A percentile compares a stretch with the other conserved stretches of the same genome.
Conservation (phyloP, 1,284 basidiomycete species). For the Megacollybia platyphylla region DNA sequence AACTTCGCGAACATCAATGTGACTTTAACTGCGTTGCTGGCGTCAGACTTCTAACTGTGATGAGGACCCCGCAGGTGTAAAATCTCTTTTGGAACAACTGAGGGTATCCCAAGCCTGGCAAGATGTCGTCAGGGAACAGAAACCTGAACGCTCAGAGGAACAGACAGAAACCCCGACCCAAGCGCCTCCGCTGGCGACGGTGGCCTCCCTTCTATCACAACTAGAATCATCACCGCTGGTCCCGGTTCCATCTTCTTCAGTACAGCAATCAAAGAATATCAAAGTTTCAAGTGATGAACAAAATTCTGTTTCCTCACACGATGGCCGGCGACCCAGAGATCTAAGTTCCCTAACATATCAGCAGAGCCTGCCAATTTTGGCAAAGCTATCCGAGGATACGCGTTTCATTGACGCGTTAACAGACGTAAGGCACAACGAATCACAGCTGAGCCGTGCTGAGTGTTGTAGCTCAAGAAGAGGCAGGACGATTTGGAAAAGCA, state of each 20-base stretch:
- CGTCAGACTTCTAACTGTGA: background rate
- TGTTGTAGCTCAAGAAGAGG: constrained; percentile 38
- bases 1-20: constrained; percentile 34
- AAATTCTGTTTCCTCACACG: background rate
- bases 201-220: constrained; percentile 59
- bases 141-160: constrained; percentile 2
- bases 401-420: constrained; percentile 31
- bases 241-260: too few species aligned
- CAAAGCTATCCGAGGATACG: constrained; percentile 37
- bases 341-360: constrained; percentile 42
- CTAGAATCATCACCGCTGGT: constrained; percentile 22
- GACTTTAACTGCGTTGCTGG: constrained; percentile 7
- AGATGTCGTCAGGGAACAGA: constrained; percentile 21
- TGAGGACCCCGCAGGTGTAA: constrained; percentile 50
- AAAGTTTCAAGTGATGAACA: background rate
- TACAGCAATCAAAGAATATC: background rate
- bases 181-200: constrained; percentile 12
- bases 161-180: constrained; percentile 3
- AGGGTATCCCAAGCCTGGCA: constrained; percentile 56
- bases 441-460: background rate
- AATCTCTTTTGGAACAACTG: constrained; percentile 53
- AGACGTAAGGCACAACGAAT: constrained; percentile 23
- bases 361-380: constrained; percentile 46
- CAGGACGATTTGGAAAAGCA: constrained; percentile 54
- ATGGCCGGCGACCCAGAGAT: constrained; percentile 14